Percentiles rank a stretch among this genome's conserved stretches.
These are phyloP conservation scores for Scleroderma citrinum DNA, from an alignment of 768 basidiomycete species.

Conservation along the genomic window DNA sequence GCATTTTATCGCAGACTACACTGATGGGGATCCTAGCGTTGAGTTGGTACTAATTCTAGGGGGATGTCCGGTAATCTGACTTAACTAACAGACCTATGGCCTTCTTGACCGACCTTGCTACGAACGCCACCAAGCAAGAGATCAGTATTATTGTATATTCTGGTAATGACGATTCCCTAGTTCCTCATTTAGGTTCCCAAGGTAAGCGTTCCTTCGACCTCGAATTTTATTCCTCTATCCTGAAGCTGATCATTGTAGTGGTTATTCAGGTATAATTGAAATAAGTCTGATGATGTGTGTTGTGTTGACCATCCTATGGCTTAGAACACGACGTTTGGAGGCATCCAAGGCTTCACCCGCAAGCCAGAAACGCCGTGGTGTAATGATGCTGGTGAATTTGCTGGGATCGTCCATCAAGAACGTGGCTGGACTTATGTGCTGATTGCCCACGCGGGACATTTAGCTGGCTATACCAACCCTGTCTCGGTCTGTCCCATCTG, in stretches of 20 bases:
- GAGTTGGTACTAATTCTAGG: slow-evolving; percentile 22
- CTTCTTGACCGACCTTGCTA: slow-evolving; percentile 60
- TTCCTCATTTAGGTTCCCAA: slow-evolving; percentile 60
- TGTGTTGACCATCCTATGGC: not conserved
- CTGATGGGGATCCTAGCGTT: slow-evolving; percentile 25
- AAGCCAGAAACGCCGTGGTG: slow-evolving; percentile 65
- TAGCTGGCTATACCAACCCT: slow-evolving; percentile 34
- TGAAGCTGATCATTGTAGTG: slow-evolving; percentile 31
- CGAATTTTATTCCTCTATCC: not conserved
- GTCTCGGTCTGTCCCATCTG: slow-evolving; percentile 36
- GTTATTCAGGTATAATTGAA: slow-evolving; percentile 43
- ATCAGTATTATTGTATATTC: slow-evolving; percentile 57
- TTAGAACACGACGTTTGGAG: slow-evolving; percentile 76
- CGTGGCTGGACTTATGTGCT: slow-evolving; percentile 49
- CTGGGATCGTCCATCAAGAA: slow-evolving; percentile 71
- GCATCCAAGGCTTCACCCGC: slow-evolving; percentile 66
- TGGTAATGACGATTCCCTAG: slow-evolving; percentile 63
- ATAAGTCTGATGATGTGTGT: not conserved
- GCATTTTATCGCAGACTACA: slow-evolving; percentile 11
- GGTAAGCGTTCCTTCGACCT: slow-evolving; percentile 29
- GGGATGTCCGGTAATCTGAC: slow-evolving; percentile 6
- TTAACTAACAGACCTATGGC: slow-evolving; percentile 45
- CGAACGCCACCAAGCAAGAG: slow-evolving; percentile 49
- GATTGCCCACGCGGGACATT: slow-evolving; percentile 34
- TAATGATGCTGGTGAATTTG: slow-evolving; percentile 51